Conservation (phyloP, 371 early-diverging fungal species). For the Syncephalis fuscata region DNA sequence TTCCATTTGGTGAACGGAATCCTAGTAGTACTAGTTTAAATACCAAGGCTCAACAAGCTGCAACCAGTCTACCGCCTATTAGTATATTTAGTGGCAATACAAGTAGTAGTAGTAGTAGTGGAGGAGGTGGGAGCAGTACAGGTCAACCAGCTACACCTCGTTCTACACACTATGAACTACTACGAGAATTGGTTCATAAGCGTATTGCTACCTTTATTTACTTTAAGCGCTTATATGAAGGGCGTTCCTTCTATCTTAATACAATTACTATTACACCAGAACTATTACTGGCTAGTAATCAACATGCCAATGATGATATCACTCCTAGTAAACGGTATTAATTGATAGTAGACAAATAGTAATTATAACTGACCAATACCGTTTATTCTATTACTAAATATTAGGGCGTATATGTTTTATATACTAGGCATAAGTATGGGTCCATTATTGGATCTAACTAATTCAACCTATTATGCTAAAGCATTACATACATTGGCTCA, state of each 20-base stretch:
- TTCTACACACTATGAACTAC: conserved; percentile 16
- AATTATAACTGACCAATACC: background rate
- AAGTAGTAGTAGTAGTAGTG: no score
- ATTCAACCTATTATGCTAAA: conserved; percentile 1
- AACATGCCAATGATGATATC: background rate
- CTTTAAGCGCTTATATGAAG: conserved; percentile 32
- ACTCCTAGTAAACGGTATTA: conserved; percentile 1
- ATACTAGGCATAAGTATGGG: conserved; percentile 13
- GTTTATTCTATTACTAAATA: conserved; percentile 1
- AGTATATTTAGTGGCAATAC: no score
- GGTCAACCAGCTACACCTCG: background rate
- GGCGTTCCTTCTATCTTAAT: conserved; percentile 36
- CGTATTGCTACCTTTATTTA: conserved; percentile 46
- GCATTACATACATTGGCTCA: background rate
- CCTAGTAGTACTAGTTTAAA: no score
- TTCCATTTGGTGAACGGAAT: no score
- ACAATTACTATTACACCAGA: conserved; percentile 30
- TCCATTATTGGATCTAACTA: background rate
- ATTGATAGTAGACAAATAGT: background rate
- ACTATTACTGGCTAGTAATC: background rate
- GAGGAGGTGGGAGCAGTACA: no score
- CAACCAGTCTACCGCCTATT: no score
- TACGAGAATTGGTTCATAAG: conserved; percentile 40
- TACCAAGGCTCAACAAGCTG: no score
- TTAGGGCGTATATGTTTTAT: conserved; percentile 11